A percentile compares a stretch with the other conserved stretches of the same genome.
Evolutionary conservation across 345 rosid species (phyloP).

Genomic region (Eucalyptus polybractea): DNA sequence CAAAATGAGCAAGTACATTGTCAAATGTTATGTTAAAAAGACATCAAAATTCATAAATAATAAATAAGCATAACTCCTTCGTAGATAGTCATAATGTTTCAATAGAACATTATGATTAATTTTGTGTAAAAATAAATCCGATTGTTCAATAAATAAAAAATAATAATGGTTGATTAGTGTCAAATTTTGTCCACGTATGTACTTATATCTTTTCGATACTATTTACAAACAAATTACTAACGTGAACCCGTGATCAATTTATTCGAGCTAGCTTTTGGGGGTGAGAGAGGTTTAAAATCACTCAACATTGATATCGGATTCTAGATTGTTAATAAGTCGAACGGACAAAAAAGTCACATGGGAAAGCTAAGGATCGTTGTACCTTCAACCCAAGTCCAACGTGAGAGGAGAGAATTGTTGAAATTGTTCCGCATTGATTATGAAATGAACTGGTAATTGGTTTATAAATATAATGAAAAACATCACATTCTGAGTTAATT

Average conservation of each 20-base stretch:
- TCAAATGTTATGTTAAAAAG: rapidly evolving
- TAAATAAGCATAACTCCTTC: rapidly evolving
- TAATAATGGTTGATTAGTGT: rapidly evolving
- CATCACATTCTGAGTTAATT: rapidly evolving
- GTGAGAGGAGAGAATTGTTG: too few relatives aligned
- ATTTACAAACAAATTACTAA: too few relatives aligned
- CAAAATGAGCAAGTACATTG: rapidly evolving
- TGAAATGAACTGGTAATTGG: too few relatives aligned
- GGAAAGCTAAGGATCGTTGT: rapidly evolving
- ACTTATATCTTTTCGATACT: rapidly evolving
- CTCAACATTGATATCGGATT: rapidly evolving
- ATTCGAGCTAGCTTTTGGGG: too few relatives aligned
- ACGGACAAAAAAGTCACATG: too few relatives aligned
- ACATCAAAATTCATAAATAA: too few relatives aligned
- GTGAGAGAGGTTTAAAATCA: rapidly evolving
- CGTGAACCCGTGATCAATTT: rapidly evolving
- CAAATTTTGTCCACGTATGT: rapidly evolving
- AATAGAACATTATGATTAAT: rapidly evolving
- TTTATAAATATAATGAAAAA: too few relatives aligned
- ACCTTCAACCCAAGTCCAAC: too few relatives aligned
- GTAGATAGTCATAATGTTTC: rapidly evolving
- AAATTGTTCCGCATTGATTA: rapidly evolving
- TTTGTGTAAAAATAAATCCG: rapidly evolving
- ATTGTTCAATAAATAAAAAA: too few relatives aligned
- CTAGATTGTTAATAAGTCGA: rapidly evolving